Evolutionary conservation across 2,329 filamentous ascomycete species (phyloP), one percentile per base, ranked within the genome.

Genomic region (Drechslerella coelobrocha): DNA sequence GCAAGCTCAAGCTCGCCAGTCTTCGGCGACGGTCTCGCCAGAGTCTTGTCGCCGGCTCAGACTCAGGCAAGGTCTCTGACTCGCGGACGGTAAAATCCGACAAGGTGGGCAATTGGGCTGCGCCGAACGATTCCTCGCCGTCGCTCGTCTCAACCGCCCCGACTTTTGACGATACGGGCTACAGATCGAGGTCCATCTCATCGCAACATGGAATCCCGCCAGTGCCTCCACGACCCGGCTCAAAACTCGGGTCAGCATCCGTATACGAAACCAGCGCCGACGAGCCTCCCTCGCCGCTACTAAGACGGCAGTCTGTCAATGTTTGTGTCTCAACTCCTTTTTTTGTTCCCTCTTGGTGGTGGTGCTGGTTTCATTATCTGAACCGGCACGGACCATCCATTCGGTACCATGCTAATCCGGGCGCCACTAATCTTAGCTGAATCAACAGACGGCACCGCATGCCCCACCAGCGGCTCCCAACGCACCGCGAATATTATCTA

Each of bases 401-500:
- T 34, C 12, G 29, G 29, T 10, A 10, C 23, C 3, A 48, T 19
- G 43, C 43, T 4, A 48, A 45, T 19, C n/a, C 23, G 23, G 10
- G 43, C 12, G 9, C 21, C 12, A 24, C 39, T 23, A 55, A 47
- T 41, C 14, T 12, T 41, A 69, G 65, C 14, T 51, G 21, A 57
- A 56, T 26, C 47, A 50, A 27, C 56, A 69, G 9, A 52, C 17
- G 27, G 5, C 23, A 1, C 51, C 51, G 23, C 24, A 52, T 24
- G 5, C 4, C n/a, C 57, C 43, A 14, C 29, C 57, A 1, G 23
- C 60, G 34, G 73, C 73, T 10, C 73, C 74, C 29, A 73, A 66
- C 45, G 73, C 73, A 3, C 74, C 74, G 37, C 72, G 74, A 26
- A 53, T 75, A 45, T 60, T 75, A 23, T 75, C 74, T 9, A 73